Evolutionary conservation across 257 asterid genomes (phyloP).

Genomic region (Nicotiana undulata): DNA sequence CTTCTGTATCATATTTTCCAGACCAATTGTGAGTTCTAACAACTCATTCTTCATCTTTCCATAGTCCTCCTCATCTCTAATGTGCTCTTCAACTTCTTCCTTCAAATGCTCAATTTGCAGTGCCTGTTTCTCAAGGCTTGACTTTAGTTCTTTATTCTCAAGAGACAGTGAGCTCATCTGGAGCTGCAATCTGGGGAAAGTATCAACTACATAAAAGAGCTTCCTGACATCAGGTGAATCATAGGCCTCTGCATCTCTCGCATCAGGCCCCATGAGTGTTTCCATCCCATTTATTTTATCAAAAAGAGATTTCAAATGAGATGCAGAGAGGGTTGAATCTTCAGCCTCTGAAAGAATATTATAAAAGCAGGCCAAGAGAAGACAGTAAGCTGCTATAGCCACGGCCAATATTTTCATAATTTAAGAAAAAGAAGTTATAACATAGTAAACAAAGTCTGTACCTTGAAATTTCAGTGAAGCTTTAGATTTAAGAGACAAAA

Average conservation of each 20-base stretch:
- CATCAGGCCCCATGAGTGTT: constrained; percentile 29
- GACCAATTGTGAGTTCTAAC: constrained; percentile 47
- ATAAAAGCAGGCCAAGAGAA: constrained; percentile 4
- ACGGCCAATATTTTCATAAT: background rate
- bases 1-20: constrained; percentile 48
- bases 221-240: constrained; percentile 43
- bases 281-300: constrained; percentile 56
- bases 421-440: background rate
- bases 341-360: constrained; percentile 52
- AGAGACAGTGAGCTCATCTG: constrained; percentile 37
- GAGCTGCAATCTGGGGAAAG: constrained; percentile 37
- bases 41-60: constrained; percentile 40
- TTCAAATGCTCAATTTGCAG: constrained; percentile 52
- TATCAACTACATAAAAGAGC: constrained; percentile 63
- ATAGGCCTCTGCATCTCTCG: constrained; percentile 30
- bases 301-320: constrained; percentile 52
- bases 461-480: constrained; percentile 48
- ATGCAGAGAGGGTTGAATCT: constrained; percentile 43
- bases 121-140: constrained; percentile 46
- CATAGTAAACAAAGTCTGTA: constrained; percentile 14
- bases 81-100: constrained; percentile 40
- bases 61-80: constrained; percentile 26
- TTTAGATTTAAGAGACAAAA: constrained; percentile 25
- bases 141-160: constrained; percentile 57
- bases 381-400: background rate